Conservation (phyloP, 2,329 filamentous ascomycete species). For the Colletotrichum theobromicola region DNA sequence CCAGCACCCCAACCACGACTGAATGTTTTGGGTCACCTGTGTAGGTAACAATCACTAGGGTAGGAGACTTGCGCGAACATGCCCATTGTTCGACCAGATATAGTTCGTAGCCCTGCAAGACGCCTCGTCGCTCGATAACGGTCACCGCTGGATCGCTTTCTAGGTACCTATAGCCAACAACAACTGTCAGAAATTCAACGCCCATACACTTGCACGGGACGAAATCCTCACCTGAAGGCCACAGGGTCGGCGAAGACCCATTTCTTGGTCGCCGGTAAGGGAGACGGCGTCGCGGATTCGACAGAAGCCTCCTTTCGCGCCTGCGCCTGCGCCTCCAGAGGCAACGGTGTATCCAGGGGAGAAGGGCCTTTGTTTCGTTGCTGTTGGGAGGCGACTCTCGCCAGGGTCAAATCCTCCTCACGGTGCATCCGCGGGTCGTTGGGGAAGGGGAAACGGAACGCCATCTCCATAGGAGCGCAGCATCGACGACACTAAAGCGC, state of each 20-base stretch:
- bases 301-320: conserved; percentile 14
- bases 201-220: not conserved
- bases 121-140: conserved; percentile 73
- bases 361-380: conserved; percentile 27
- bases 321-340: too few species aligned
- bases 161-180: conserved; percentile 65
- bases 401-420: conserved; percentile 43
- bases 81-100: conserved; percentile 99
- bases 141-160: conserved; percentile 82
- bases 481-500: conserved; percentile 7
- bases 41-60: conserved; percentile 90
- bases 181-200: not conserved
- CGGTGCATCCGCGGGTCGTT: conserved; percentile 36
- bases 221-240: conserved; percentile 54
- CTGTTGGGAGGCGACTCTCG: conserved; percentile 31
- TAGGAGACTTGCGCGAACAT: conserved; percentile 88
- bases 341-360: conserved; percentile 15
- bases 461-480: conserved; percentile 34
- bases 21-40: conserved; percentile 84
- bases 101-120: conserved; percentile 84
- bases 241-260: conserved; percentile 65
- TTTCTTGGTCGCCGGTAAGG: conserved; percentile 36
- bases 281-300: conserved; percentile 16
- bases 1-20: conserved; percentile 80
- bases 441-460: conserved; percentile 41